Evolutionary conservation across 73 alveolate genomes (phyloP), one percentile per base, ranked within the genome.

Genomic region (Paramecium bursaria): DNA sequence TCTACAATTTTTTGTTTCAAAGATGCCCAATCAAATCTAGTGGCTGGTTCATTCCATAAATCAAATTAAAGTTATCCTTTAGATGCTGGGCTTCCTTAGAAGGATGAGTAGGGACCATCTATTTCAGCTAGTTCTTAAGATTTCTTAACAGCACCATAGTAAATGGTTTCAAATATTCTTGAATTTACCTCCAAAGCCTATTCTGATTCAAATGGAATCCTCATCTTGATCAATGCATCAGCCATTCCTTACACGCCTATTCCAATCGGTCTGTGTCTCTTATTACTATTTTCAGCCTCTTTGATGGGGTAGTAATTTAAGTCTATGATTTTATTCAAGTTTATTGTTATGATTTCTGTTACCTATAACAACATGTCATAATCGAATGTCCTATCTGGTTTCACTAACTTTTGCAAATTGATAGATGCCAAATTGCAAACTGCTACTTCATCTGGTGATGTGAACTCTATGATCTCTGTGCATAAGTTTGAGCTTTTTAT

Each of bases 371-470:
- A 98, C 85, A 87, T 92, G 50, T 91, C 93, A 74, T 87, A 95
- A 86, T 96, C 97, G 73, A 91, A 95, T 14, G 54, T 74, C 50
- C 88, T 67, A 33, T 86, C 91, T 30, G 86, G 95, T 46, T 79
- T 75, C 22, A 95, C 96, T 57, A 85, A 96, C 75, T 92, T 60
- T 11, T 96, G 92, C 47, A 96, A 87, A 22, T 95, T 87, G 67
- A 96, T 93, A 61, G 98, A 92, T 33, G 99, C 99, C 39, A 96
- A 90, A 90, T 96, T 96, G 87, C 99, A 96, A 31, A 96, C 99
- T 39, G 99, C 99, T 21, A 87, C 87, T 73, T 96, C 98, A 75
- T 96, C 98, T 9, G 94, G 92, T 61, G 96, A 82, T 48, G 98
- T 94, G 86, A 88, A 96, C 61, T 96, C 97, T 52, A 94, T 75